Evolutionary conservation across 2,329 filamentous ascomycete species (phyloP).

Genomic region (Fusarium humuli): DNA sequence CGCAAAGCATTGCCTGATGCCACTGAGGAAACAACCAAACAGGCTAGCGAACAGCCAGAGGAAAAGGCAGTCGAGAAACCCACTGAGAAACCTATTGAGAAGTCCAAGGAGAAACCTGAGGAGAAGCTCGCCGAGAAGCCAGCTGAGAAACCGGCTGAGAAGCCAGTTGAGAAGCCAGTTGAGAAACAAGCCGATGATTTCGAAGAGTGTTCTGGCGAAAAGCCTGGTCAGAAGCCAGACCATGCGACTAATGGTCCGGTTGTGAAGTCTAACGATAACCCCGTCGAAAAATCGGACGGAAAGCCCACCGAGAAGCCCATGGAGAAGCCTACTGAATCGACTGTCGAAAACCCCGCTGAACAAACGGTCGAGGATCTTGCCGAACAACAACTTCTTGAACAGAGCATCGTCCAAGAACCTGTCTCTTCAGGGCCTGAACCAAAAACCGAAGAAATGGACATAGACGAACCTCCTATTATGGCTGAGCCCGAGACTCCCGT

Average conservation of each 20-base stretch:
- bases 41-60: neutral
- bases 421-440: constrained; percentile 45
- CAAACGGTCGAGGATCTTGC: neutral
- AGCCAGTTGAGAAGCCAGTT: neutral
- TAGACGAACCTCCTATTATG: constrained; percentile 45
- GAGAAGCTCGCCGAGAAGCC: neutral
- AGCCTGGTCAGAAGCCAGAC: neutral
- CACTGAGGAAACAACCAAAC: constrained; percentile 1
- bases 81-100: neutral
- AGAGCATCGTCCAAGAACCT: constrained; percentile 8
- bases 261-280: neutral
- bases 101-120: neutral
- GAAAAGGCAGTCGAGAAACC: neutral
- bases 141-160: neutral
- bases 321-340: neutral
- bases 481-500: constrained; percentile 15
- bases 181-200: neutral
- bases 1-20: constrained; percentile 3
- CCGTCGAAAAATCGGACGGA: neutral
- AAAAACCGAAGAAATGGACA: constrained; percentile 58
- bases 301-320: neutral
- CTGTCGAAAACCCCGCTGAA: neutral
- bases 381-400: neutral
- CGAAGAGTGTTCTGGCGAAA: neutral
- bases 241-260: neutral